Base-by-base conservation (phyloP, 164 flowering plant genomes). In the Sedum album region DNA sequence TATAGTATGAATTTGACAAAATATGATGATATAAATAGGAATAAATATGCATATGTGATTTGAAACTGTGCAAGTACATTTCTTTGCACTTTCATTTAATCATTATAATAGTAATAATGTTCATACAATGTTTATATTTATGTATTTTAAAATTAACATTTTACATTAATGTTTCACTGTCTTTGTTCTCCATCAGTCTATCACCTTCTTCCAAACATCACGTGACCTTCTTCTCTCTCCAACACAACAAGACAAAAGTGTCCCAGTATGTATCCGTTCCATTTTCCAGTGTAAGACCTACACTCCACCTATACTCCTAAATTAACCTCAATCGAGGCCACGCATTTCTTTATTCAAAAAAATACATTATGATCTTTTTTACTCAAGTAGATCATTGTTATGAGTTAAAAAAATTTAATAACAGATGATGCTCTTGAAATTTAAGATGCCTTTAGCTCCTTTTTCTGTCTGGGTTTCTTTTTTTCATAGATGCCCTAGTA, bases 241-340 rank as follows among this genome's bases (percentile, higher is more conserved):
- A 57, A 57, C 62, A 57, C 62, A 57, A 57, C 20, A 30, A 57
- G 62, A 57, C 62, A 57, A 57, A 28, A 57, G 62, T 28, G 62
- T 28, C 62, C 31, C 62, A 28, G 33, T 57, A 15, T 57, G 62
- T 57, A 28, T 57, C 62, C 62, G 31, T 57, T 57, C 33, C 35
- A 57, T 28, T 57, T 57, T 28, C 33, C 20, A 57, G 33, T 26
- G 62, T 33, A 57, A 57, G 31, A 28, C 48, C 11, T 5, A 35
- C 49, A 44, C 20, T 44, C 38, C 51, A 46, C 26, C n/a, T 51
- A 51, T 51, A 51, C 7, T n/a, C n/a, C n/a, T n/a, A n/a, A n/a
- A n/a, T n/a, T n/a, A n/a, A n/a, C 57, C 28, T 7, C 6, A 23
- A 51, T 23, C 57, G n/a, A 51, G 25, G 57, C 9, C 0, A 1